Percentiles rank a stretch among this genome's conserved stretches.
These are phyloP conservation scores for Chenopodium quinoa DNA, from an alignment of 148 eudicot genomes.

Conservation along the genomic window DNA sequence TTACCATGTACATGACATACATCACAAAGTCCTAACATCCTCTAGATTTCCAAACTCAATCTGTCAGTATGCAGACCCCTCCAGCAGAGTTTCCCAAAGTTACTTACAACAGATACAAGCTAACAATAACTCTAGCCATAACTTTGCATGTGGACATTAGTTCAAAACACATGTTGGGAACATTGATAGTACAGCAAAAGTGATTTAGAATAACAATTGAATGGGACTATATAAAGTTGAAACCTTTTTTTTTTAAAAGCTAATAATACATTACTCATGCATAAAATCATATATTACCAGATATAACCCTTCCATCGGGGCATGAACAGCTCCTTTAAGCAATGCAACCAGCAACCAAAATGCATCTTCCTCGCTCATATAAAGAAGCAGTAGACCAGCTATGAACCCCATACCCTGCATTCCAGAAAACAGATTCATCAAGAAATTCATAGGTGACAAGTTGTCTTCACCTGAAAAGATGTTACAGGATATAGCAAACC, in stretches of 20 bases:
- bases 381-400: constrained; percentile 89
- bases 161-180: neutral
- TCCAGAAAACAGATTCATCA: constrained; percentile 14
- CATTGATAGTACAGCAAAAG: neutral
- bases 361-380: constrained; percentile 99
- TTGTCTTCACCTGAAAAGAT: constrained; percentile 1
- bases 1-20: neutral
- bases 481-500: constrained; percentile 41
- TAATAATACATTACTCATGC: neutral
- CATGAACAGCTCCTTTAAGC: constrained; percentile 94
- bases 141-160: neutral
- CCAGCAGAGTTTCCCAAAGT: neutral
- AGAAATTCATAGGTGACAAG: constrained; percentile 5
- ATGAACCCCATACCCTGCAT: constrained; percentile 98
- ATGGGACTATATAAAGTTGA: neutral
- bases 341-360: constrained; percentile 96
- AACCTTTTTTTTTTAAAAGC: neutral
- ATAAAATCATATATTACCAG: constrained; percentile 50
- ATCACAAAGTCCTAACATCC: neutral
- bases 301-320: constrained; percentile 98
- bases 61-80: neutral
- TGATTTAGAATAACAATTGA: neutral
- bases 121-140: neutral
- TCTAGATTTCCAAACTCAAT: neutral
- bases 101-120: neutral